A percentile compares a stretch with the other conserved stretches of the same genome.
These are phyloP conservation scores for Ceratocystis variospora DNA, from an alignment of 2,329 filamentous ascomycete genomes.

Conservation along the genomic window DNA sequence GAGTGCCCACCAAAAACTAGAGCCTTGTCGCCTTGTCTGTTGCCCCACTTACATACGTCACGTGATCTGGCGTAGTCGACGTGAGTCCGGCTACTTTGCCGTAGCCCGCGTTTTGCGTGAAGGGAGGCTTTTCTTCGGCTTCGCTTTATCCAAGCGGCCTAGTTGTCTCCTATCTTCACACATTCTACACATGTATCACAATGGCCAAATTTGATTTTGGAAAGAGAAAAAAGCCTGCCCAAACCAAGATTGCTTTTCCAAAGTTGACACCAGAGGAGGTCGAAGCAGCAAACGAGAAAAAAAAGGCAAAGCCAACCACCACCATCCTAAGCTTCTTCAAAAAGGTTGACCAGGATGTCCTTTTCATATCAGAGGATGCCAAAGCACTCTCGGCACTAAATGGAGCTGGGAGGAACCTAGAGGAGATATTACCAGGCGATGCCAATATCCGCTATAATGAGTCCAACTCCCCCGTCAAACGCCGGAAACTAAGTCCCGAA, in stretches of 20 bases:
- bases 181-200: background rate
- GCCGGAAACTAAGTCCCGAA: slow-evolving; percentile 30
- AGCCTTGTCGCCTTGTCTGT: background rate
- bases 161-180: background rate
- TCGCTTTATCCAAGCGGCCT: background rate
- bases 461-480: slow-evolving; percentile 27
- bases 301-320: slow-evolving; percentile 37
- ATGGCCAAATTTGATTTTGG: slow-evolving; percentile 17
- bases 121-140: background rate
- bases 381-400: slow-evolving; percentile 27
- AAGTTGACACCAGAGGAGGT: slow-evolving; percentile 18
- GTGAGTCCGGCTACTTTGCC: background rate
- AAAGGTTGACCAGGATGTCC: slow-evolving; percentile 38
- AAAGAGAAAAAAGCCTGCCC: slow-evolving; percentile 17
- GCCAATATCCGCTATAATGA: slow-evolving; percentile 20
- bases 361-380: slow-evolving; percentile 19
- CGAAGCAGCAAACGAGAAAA: slow-evolving; percentile 23
- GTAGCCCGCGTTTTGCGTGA: slow-evolving; percentile 4
- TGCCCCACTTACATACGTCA: slow-evolving; percentile 1
- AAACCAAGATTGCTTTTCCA: slow-evolving; percentile 15
- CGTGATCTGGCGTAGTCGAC: slow-evolving; percentile 11
- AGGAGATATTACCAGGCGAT: slow-evolving; percentile 20
- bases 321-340: slow-evolving; percentile 66
- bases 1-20: background rate
- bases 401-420: slow-evolving; percentile 24